These are phyloP conservation scores for Oxytropis ochrocephala DNA, from an alignment of 306 rosid genomes.

Conservation along the genomic window DNA sequence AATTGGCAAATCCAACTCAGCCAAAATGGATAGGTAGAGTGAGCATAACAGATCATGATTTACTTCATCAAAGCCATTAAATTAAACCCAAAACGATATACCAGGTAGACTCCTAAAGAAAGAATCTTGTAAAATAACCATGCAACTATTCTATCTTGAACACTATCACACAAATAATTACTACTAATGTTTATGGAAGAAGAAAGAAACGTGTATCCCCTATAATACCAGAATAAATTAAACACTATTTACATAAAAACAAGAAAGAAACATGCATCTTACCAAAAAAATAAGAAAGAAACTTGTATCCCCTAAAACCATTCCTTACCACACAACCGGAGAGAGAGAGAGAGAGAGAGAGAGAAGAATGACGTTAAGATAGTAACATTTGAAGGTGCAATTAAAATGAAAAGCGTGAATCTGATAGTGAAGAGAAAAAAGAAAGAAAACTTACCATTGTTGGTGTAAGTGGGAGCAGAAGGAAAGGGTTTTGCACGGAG, in stretches of 20 bases:
- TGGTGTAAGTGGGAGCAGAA: not conserved
- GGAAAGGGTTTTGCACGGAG: too few species aligned
- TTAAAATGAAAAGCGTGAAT: not conserved
- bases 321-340: not conserved
- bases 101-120: not conserved
- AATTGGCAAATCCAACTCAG: too few species aligned
- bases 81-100: not conserved
- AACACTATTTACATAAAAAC: not conserved
- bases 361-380: too few species aligned
- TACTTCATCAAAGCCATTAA: not conserved
- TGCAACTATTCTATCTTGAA: not conserved
- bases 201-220: too few species aligned
- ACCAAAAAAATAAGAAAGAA: not conserved
- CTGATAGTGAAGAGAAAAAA: not conserved
- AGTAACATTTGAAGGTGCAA: not conserved
- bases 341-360: not conserved
- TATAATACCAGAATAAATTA: not conserved
- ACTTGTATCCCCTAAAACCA: not conserved
- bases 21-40: too few species aligned
- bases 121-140: not conserved
- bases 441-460: slow-evolving; percentile 3
- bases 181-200: not conserved
- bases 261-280: too few species aligned
- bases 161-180: not conserved
- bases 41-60: not conserved